A percentile compares a stretch with the other conserved stretches of the same genome.
Conservation (phyloP, 202 grass and related monocot species). For the Saccharum hybrid region DNA sequence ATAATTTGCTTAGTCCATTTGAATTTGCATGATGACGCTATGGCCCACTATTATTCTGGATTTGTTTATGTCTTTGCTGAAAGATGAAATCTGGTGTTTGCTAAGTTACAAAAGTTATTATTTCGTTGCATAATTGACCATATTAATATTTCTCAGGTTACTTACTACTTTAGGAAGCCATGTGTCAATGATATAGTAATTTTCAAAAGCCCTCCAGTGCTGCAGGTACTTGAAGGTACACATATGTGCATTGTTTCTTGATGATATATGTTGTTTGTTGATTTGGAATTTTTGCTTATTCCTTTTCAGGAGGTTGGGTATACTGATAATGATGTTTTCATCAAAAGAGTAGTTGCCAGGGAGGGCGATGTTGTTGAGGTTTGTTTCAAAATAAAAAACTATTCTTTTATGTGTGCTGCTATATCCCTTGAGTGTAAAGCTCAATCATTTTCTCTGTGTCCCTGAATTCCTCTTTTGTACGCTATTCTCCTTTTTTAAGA, state of each 20-base stretch:
- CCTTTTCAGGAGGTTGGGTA: slow-evolving; percentile 84
- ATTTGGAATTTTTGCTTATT: slow-evolving; percentile 32
- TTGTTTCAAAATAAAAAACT: slow-evolving; percentile 38
- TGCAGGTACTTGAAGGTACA: slow-evolving; percentile 66
- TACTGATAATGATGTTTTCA: slow-evolving; percentile 94
- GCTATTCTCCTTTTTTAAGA: not conserved
- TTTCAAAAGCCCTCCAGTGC: slow-evolving; percentile 93
- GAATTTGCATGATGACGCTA: not conserved
- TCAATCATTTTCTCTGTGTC: not conserved
- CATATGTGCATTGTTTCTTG: slow-evolving; percentile 26
- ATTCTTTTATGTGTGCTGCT: slow-evolving; percentile 11
- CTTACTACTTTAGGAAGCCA: slow-evolving; percentile 93
- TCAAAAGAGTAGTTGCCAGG: slow-evolving; percentile 95
- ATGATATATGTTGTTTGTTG: slow-evolving; percentile 24
- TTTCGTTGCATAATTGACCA: slow-evolving; percentile 38
- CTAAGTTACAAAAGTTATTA: not conserved
- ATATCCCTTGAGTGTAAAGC: not conserved
- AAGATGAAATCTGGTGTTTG: slow-evolving; percentile 2
- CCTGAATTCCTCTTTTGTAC: not conserved
- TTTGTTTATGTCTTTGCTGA: not conserved
- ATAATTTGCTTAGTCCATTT: not conserved
- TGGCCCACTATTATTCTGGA: not conserved
- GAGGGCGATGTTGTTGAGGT: slow-evolving; percentile 95
- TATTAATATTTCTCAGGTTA: slow-evolving; percentile 68
- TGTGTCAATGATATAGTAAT: slow-evolving; percentile 94